A percentile compares a stretch with the other conserved stretches of the same genome.
These are phyloP conservation scores for Teratosphaeria pseudoeucalypti DNA, from an alignment of 2,329 filamentous ascomycete species.

Conservation along the genomic window DNA sequence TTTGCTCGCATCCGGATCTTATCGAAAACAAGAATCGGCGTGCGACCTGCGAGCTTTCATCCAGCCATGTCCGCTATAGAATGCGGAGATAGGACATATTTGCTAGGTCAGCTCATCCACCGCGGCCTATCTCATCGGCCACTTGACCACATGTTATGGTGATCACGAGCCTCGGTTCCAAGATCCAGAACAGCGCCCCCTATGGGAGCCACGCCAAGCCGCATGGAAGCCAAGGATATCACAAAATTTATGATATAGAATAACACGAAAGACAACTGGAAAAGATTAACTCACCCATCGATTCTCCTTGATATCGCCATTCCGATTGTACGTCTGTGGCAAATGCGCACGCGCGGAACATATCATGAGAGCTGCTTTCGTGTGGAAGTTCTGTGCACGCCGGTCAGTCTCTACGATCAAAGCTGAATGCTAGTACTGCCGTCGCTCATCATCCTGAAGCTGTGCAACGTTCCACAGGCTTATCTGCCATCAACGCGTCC, in stretches of 20 bases:
- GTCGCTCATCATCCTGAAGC: no score
- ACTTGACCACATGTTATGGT: neutral
- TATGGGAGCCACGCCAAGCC: neutral
- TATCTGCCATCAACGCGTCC: no score
- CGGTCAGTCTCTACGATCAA: slow-evolving; percentile 5
- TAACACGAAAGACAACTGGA: slow-evolving; percentile 8
- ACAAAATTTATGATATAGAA: no score
- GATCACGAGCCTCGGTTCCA: neutral
- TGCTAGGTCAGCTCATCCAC: neutral
- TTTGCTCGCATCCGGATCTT: no score
- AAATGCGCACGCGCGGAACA: slow-evolving; percentile 70
- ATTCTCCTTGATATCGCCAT: slow-evolving; percentile 59
- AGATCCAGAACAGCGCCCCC: neutral
- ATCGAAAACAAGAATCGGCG: no score
- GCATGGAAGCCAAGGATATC: no score
- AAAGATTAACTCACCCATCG: slow-evolving; percentile 60
- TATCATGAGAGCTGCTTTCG: slow-evolving; percentile 76
- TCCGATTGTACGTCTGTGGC: slow-evolving; percentile 45
- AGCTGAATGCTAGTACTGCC: neutral
- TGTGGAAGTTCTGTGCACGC: slow-evolving; percentile 67
- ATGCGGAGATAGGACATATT: no score
- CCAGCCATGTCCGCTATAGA: no score
- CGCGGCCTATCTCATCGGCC: neutral
- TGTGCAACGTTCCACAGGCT: no score
- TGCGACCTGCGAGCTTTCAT: no score